Percentiles rank a stretch among this genome's conserved stretches.
Evolutionary conservation across 1,284 basidiomycete genomes (phyloP).

Genomic region (Cutaneotrichosporon spelunceum): DNA sequence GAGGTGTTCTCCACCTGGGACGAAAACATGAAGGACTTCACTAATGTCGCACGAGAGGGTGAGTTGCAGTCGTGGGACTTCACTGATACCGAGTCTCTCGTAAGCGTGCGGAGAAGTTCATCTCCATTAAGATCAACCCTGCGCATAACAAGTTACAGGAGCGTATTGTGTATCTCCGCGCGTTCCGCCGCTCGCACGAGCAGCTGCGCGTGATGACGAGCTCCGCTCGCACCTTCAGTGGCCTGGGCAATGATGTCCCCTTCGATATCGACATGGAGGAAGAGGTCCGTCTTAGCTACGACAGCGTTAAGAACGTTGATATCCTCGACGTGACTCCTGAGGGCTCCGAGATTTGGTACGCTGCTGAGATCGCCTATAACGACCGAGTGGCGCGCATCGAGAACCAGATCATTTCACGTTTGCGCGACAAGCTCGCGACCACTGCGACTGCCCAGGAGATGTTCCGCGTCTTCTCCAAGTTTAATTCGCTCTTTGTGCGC

Average conservation of each 20-base stretch:
- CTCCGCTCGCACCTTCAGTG: slow-evolving; percentile 80
- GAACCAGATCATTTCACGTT: slow-evolving; percentile 92
- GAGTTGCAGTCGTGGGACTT: neutral
- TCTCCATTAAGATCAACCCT: slow-evolving; percentile 91
- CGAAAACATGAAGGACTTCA: slow-evolving; percentile 96
- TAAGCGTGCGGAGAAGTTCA: slow-evolving; percentile 88
- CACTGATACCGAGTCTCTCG: slow-evolving; percentile 62
- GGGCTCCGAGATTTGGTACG: slow-evolving; percentile 97
- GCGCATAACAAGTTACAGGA: slow-evolving; percentile 91
- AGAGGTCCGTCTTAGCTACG: slow-evolving; percentile 91
- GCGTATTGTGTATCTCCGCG: slow-evolving; percentile 77
- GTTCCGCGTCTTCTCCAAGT: slow-evolving; percentile 98
- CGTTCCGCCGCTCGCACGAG: slow-evolving; percentile 96
- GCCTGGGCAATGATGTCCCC: slow-evolving; percentile 61
- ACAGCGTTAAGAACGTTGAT: slow-evolving; percentile 91
- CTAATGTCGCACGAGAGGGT: slow-evolving; percentile 85
- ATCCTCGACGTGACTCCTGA: slow-evolving; percentile 90
- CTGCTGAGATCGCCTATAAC: slow-evolving; percentile 95
- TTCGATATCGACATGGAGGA: slow-evolving; percentile 90
- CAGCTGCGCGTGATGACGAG: slow-evolving; percentile 96
- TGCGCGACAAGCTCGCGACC: slow-evolving; percentile 89
- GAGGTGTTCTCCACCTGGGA: slow-evolving; percentile 94
- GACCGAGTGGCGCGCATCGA: slow-evolving; percentile 95
- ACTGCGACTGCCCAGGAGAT: slow-evolving; percentile 97
- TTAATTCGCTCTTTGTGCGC: slow-evolving; percentile 94